These are phyloP conservation scores for Saccharomycopsis guyanensis DNA, from an alignment of 805 yeast species.

Conservation along the genomic window DNA sequence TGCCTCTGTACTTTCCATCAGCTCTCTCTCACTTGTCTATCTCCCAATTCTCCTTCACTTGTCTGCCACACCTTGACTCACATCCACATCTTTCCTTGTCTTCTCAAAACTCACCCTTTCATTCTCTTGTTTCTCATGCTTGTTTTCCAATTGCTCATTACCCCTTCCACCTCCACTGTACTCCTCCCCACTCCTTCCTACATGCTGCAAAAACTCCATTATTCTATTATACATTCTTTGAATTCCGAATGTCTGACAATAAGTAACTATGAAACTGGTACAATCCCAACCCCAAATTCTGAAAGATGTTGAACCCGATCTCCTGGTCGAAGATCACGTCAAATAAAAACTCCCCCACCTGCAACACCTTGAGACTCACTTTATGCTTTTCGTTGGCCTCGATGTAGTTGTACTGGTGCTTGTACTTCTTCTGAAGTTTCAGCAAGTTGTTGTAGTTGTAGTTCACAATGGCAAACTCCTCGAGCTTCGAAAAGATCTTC, in stretches of 20 bases:
- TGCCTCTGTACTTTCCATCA: too few relatives aligned
- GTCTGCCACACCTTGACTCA: too few relatives aligned
- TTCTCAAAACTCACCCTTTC: not conserved
- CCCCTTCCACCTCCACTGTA: not conserved
- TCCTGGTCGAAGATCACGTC: slow-evolving; percentile 13
- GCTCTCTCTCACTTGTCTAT: too few relatives aligned
- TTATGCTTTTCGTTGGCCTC: not conserved
- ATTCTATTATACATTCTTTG: not conserved
- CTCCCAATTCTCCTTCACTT: too few relatives aligned
- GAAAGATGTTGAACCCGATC: slow-evolving; percentile 17
- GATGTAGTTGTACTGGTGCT: not conserved
- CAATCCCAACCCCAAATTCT: slow-evolving; percentile 13
- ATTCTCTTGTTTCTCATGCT: not conserved
- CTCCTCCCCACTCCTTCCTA: too few relatives aligned
- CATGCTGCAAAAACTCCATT: not conserved
- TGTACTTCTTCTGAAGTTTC: not conserved
- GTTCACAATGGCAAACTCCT: slow-evolving; percentile 9
- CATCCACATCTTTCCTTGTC: too few relatives aligned
- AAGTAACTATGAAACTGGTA: slow-evolving; percentile 4
- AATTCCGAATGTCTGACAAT: not conserved
- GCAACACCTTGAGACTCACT: slow-evolving; percentile 12
- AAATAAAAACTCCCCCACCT: slow-evolving; percentile 17
- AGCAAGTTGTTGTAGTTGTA: slow-evolving; percentile 1
- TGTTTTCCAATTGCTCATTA: not conserved
- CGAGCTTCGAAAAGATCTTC: slow-evolving; percentile 10